These are phyloP conservation scores for Lunularia cruciata DNA, from an alignment of 225 moss, liverwort and hornwort species.

Conservation along the genomic window DNA sequence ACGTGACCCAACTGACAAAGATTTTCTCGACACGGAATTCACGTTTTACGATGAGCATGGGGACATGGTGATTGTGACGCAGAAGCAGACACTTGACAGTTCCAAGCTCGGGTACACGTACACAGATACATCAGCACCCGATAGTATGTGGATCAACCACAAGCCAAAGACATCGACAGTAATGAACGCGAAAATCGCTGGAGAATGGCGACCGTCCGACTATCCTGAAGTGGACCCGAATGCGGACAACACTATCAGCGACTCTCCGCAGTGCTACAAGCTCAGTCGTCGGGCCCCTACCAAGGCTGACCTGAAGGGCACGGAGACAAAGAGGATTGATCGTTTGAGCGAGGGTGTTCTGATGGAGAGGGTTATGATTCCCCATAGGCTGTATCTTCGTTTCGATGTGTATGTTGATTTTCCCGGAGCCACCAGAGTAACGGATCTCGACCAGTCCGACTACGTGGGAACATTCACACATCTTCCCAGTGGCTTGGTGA, in stretches of 20 bases:
- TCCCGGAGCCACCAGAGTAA: slow-evolving; percentile 31
- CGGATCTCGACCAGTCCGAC: neutral
- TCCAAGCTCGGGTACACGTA: slow-evolving; percentile 41
- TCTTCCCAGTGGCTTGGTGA: neutral
- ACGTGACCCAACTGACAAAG: slow-evolving; percentile 26
- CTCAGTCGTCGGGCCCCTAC: slow-evolving; percentile 11
- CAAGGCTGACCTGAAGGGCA: slow-evolving; percentile 5
- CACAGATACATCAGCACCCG: slow-evolving; percentile 18
- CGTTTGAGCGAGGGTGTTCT: slow-evolving; percentile 33
- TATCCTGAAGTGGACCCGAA: too few species aligned
- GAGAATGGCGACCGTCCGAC: too few species aligned
- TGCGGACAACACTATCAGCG: too few species aligned
- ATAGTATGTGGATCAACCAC: slow-evolving; percentile 37
- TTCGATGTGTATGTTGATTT: slow-evolving; percentile 50
- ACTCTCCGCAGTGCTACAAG: too few species aligned
- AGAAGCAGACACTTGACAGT: slow-evolving; percentile 31
- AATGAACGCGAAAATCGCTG: too few species aligned
- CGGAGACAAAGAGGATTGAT: slow-evolving; percentile 8
- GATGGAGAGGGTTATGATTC: slow-evolving; percentile 37
- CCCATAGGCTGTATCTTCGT: slow-evolving; percentile 22
- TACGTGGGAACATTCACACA: neutral
- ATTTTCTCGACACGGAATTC: slow-evolving; percentile 42
- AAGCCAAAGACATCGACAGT: too few species aligned
- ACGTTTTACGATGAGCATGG: slow-evolving; percentile 47
- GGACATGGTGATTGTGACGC: slow-evolving; percentile 41